Base-by-base conservation (phyloP, 768 basidiomycete species). In the Tephrocybe sp. region DNA sequence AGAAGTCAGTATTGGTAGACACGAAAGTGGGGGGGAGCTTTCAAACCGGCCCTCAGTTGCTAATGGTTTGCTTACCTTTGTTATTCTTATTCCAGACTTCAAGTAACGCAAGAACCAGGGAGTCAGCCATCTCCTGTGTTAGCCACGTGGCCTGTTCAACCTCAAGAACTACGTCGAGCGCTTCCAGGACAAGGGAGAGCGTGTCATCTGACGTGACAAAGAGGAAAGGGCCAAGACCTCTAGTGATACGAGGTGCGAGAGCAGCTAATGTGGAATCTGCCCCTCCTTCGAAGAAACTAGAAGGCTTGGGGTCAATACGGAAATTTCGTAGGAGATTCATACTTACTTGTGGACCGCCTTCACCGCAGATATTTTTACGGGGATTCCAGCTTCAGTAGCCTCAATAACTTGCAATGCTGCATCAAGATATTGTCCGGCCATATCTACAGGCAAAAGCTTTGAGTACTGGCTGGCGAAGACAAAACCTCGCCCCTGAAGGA, bases 391-490 rank as follows among this genome's bases (percentile, higher is more conserved):
- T 21, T 82, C 80, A 18, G 63, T 58, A 0, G 84, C 79, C 67
- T 95, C 92, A 8, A 99, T 78, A 8, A 91, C 93, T 44, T 87
- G 83, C 25, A 97, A 75, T 0, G 94, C 88, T 4, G 92, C 92
- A 19, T 89, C 84, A 27, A 98, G 74, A 63, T 98, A 98, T 60
- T 94, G 91, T 1, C 82, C 81, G 1, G 90, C 85, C 40, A 94
- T 75, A 48, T 83, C 75, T 11, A 77, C 58, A 0, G 92, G 87
- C 4, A 98, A 74, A 9, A 87, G 68, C 56, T 83, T 81, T 1
- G 89, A 79, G 61, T 84, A 98, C 60, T 93, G 87, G 61, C 92
- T 93, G 2, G 94, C 92, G 57, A 98, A 95, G 37, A 98, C 91
- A 52, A 98, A 97, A 0, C 85, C 90, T 52, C 97, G 80, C 9